phyloP scores from a whole-genome alignment of 1,284 basidiomycete species.

The Pseudozyma flocculosa region DNA sequence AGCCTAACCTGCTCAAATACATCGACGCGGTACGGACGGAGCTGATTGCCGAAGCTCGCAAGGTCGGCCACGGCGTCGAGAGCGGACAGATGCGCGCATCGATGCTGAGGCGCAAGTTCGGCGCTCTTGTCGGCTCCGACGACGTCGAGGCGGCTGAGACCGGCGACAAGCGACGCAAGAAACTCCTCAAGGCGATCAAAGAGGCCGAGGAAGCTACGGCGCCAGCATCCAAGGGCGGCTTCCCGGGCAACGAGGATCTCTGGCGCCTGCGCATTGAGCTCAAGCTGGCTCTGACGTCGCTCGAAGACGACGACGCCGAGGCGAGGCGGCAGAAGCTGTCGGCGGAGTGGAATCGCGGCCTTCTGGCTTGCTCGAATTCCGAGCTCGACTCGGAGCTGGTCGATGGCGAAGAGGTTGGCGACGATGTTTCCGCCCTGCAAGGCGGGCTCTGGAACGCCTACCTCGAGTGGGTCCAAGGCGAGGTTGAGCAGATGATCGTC shows the following conservation, averaged over 20 bases:
- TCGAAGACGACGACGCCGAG: not conserved
- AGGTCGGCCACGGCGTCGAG: slow-evolving; percentile 18
- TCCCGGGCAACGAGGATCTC: slow-evolving; percentile 21
- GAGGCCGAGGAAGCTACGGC: slow-evolving; percentile 11
- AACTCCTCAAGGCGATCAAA: not conserved
- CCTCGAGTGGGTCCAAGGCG: slow-evolving; percentile 28
- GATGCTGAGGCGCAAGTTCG: slow-evolving; percentile 6
- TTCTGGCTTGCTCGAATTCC: slow-evolving; percentile 17
- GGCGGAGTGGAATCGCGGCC: slow-evolving; percentile 23
- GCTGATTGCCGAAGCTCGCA: slow-evolving; percentile 25
- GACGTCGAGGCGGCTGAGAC: not conserved
- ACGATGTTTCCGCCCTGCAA: not conserved
- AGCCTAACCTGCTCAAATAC: slow-evolving; percentile 38
- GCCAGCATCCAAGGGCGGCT: slow-evolving; percentile 9
- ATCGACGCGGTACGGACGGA: slow-evolving; percentile 23
- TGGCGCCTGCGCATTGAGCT: slow-evolving; percentile 31
- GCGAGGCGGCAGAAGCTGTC: slow-evolving; percentile 2
- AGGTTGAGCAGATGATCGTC: not conserved
- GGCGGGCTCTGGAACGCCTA: slow-evolving; percentile 18
- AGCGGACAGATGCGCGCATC: slow-evolving; percentile 28
- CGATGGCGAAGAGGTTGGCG: not conserved
- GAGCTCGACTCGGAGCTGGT: slow-evolving; percentile 5
- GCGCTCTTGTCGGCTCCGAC: not conserved
- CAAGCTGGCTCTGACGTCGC: not conserved
- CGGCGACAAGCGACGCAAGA: not conserved